Evolutionary conservation across 2,329 filamentous ascomycete species (phyloP), one percentile per base, ranked within the genome.

Genomic region (Biscogniauxia sp.): DNA sequence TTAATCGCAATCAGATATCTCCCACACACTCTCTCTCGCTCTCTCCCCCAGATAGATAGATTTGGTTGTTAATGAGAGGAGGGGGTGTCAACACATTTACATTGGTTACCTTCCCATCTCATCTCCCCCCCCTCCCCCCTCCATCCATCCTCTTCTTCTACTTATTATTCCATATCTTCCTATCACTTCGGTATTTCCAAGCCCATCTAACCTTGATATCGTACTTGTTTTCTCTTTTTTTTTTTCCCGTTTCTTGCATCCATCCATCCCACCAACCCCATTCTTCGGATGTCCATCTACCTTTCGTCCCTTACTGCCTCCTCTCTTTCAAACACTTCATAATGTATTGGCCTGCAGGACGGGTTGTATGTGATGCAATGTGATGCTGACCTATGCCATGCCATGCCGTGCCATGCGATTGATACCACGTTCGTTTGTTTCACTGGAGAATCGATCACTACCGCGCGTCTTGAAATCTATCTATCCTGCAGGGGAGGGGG

Each of bases 391-490:
- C 20, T 51, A 23, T 51, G 8, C 8, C 19, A 41, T 55, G 58
- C 8, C 19, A 50, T 55, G 58, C 59, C 54, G 28, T 57, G 53
- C 61, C 58, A 61, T 60, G 64, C 61, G 58, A 60, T 55, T 52
- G 57, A 23, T 62, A 69, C 67, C 68, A 70, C 67, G 66, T 70
- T 69, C 53, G 37, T 56, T 52, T 28, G 58, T 66, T 56, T 65
- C 61, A 68, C 65, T 70, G 69, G 68, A 61, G 65, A 60, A 19
- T 58, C n/a, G 62, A 57, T n/a, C 45, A 55, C 61, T 64, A 59
- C 61, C 61, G 65, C 63, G 62, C 63, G 62, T 63, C 59, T 66
- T 23, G 26, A n/a, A n/a, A n/a, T n/a, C 9, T 5, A 5, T 41
- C 37, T 41, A 41, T 41, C 37, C 13, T 41, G 37, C 37, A 41